Conservation (phyloP, 352 stramenopile genomes). For the Phytophthora pini region DNA sequence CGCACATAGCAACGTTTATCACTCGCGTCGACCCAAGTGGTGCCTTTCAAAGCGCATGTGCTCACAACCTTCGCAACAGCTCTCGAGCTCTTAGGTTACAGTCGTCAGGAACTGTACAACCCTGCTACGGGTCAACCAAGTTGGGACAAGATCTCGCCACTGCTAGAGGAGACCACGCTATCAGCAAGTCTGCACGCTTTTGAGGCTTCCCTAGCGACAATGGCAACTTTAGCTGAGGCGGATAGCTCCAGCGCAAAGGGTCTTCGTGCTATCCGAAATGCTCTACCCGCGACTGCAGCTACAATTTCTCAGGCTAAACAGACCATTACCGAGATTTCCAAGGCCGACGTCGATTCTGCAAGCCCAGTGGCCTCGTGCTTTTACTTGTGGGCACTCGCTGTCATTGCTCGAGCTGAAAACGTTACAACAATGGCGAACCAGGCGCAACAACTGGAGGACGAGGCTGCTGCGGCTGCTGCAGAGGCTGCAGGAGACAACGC, state of each 20-base stretch:
- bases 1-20: constrained; percentile 61
- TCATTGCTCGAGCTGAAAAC: constrained; percentile 59
- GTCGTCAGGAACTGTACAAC: constrained; percentile 48
- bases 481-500: constrained; percentile 22
- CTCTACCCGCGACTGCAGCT: constrained; percentile 23
- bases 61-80: constrained; percentile 57
- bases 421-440: constrained; percentile 50
- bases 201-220: constrained; percentile 17
- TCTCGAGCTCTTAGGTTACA: constrained; percentile 57
- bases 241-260: constrained; percentile 26
- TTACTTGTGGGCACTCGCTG: constrained; percentile 61
- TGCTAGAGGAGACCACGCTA: constrained; percentile 50
- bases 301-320: constrained; percentile 47
- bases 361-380: constrained; percentile 57
- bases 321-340: constrained; percentile 47
- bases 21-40: constrained; percentile 44
- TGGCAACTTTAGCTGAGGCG: constrained; percentile 16
- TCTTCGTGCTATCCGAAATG: constrained; percentile 20
- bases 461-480: constrained; percentile 33
- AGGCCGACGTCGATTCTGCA: constrained; percentile 57
- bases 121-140: constrained; percentile 59
- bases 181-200: constrained; percentile 43
- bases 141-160: constrained; percentile 68
- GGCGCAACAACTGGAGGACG: constrained; percentile 46
- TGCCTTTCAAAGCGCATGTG: constrained; percentile 67